phyloP scores from a whole-genome alignment of 495 filamentous ascomycete species.

The Podospora didyma region DNA sequence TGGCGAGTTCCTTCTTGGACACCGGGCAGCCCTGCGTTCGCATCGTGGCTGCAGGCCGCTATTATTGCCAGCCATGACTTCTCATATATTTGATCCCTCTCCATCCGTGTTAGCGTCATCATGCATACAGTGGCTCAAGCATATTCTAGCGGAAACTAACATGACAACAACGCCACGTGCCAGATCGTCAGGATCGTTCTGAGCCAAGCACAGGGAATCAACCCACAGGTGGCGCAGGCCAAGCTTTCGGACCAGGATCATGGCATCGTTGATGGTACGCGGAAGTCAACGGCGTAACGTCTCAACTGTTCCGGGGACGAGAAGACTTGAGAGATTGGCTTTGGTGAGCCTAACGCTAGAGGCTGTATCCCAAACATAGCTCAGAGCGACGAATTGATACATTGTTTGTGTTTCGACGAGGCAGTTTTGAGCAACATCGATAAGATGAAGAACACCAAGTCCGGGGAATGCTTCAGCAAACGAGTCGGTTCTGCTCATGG shows the following conservation, averaged over 20 bases:
- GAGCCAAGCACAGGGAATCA: no score
- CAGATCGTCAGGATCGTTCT: no score
- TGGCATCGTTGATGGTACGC: no score
- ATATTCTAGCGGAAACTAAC: no score
- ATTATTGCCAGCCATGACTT: constrained; percentile 5
- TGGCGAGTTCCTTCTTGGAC: background rate
- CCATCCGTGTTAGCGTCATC: constrained; percentile 1
- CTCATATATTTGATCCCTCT: constrained; percentile 7
- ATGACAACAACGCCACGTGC: background rate
- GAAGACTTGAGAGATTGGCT: no score
- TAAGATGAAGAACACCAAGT: background rate
- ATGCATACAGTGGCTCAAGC: no score
- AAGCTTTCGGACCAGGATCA: no score
- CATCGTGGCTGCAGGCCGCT: constrained; percentile 7
- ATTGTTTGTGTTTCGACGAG: background rate
- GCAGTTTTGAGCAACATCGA: background rate
- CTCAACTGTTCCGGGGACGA: no score
- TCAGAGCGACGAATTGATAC: background rate
- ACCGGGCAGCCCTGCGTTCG: constrained; percentile 7
- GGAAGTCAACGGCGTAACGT: no score
- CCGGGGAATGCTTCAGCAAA: background rate
- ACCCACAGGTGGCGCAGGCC: no score
- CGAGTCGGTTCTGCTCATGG: no score
- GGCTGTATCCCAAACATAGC: constrained; percentile 8
- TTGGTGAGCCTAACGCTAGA: background rate